These are phyloP conservation scores for Scedosporium aurantiacum DNA, from an alignment of 2,329 filamentous ascomycete genomes.

Conservation along the genomic window DNA sequence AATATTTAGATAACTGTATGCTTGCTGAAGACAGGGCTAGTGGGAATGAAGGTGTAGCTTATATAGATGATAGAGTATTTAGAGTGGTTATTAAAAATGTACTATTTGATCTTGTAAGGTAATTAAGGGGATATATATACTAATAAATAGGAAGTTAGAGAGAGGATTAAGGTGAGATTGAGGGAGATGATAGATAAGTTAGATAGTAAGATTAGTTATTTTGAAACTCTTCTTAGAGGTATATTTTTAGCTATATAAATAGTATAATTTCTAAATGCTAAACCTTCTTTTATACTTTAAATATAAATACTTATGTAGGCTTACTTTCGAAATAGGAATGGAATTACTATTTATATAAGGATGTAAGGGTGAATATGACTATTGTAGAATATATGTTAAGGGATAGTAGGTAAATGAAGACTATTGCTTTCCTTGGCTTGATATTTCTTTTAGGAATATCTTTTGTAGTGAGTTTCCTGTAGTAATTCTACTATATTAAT, in stretches of 20 bases:
- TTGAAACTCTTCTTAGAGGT: constrained; percentile 10
- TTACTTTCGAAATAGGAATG: neutral
- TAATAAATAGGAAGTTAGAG: constrained; percentile 5
- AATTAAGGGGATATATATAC: no score
- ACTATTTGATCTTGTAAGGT: neutral
- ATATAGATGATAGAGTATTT: constrained; percentile 13
- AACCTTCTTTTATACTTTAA: no score
- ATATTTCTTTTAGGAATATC: constrained; percentile 18
- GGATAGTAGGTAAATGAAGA: constrained; percentile 12
- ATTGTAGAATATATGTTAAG: constrained; percentile 9
- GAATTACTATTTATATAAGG: constrained; percentile 5
- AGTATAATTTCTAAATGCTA: constrained; percentile 2
- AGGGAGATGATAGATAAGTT: constrained; percentile 11
- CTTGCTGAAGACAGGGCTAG: constrained; percentile 10
- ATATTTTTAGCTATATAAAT: constrained; percentile 12
- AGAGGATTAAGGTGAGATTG: constrained; percentile 7
- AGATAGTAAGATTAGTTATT: constrained; percentile 11
- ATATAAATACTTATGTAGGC: neutral
- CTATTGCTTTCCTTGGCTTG: constrained; percentile 12
- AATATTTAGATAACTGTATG: constrained; percentile 13
- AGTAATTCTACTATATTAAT: neutral
- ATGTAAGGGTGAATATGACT: constrained; percentile 10
- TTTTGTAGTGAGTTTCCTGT: constrained; percentile 14
- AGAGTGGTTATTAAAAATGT: neutral
- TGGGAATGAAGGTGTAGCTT: constrained; percentile 13